phyloP scores from a whole-genome alignment of 2,329 filamentous ascomycete genomes.

The Trichothecium sympodiale region DNA sequence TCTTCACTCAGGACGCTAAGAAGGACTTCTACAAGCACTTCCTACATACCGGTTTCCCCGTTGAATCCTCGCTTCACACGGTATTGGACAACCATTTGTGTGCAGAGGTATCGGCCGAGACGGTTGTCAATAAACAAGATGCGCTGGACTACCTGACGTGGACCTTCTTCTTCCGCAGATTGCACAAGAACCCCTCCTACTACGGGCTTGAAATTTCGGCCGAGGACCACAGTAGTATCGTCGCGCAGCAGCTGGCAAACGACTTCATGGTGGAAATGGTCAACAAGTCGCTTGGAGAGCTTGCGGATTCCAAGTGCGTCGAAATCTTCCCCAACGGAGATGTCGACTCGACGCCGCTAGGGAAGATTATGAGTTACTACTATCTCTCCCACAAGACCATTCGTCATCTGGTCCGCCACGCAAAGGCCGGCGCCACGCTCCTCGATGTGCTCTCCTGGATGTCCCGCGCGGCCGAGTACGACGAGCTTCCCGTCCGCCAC shows the following conservation, averaged over 20 bases:
- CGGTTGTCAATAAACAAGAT: conserved; percentile 89
- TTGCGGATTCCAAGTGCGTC: conserved; percentile 77
- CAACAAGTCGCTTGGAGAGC: conserved; percentile 70
- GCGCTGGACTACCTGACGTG: conserved; percentile 95
- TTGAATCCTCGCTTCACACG: conserved; percentile 92
- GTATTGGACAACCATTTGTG: conserved; percentile 95
- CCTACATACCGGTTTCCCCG: conserved; percentile 92
- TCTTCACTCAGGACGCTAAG: conserved; percentile 95
- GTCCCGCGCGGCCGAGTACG: conserved; percentile 86
- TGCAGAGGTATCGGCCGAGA: conserved; percentile 88
- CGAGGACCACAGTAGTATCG: conserved; percentile 80
- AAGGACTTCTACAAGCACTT: conserved; percentile 99
- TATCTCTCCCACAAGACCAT: conserved; percentile 95
- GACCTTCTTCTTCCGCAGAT: conserved; percentile 96
- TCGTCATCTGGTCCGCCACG: conserved; percentile 67
- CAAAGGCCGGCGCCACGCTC: conserved; percentile 66
- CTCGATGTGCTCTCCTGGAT: conserved; percentile 84
- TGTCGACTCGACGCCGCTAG: conserved; percentile 78
- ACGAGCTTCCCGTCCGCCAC: conserved; percentile 93
- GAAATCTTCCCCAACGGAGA: conserved; percentile 76
- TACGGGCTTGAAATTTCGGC: conserved; percentile 91
- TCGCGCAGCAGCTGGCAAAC: conserved; percentile 78
- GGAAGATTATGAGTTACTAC: conserved; percentile 99
- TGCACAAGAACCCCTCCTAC: conserved; percentile 98
- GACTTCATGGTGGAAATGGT: conserved; percentile 93